Conservation (phyloP, 306 rosid genomes). For the Dalbergia cultrata region DNA sequence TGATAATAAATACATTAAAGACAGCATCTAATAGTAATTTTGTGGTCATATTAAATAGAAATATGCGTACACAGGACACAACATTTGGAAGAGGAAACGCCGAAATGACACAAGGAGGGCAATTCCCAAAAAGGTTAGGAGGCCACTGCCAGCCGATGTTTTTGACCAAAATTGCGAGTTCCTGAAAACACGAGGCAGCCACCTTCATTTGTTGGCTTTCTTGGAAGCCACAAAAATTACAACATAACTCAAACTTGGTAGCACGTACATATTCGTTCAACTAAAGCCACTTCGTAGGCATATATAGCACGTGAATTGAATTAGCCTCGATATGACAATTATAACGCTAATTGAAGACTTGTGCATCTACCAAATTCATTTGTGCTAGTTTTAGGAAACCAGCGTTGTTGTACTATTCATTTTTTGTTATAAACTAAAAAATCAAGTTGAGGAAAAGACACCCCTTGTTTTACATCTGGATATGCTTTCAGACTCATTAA, state of each 20-base stretch:
- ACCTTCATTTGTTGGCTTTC: conserved; percentile 12
- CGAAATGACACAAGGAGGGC: neutral
- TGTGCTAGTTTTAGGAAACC: neutral
- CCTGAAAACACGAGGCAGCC: conserved; percentile 24
- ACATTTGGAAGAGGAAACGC: conserved; percentile 4
- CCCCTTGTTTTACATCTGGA: no score
- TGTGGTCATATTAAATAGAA: neutral
- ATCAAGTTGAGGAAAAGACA: no score
- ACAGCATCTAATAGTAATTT: neutral
- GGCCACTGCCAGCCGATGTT: neutral
- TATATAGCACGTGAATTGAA: neutral
- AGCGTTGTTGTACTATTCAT: neutral
- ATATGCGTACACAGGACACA: neutral
- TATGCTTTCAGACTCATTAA: no score
- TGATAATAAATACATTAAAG: no score
- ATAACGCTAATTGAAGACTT: neutral
- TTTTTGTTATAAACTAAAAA: no score
- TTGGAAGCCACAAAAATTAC: neutral
- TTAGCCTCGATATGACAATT: neutral
- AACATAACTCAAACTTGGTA: neutral
- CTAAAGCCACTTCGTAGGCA: neutral
- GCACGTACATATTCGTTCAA: no score
- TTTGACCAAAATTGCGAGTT: neutral
- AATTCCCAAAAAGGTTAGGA: neutral
- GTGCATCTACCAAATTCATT: neutral